Conservation (phyloP, 495 filamentous ascomycete genomes). For the Lophiostoma macrostomum region DNA sequence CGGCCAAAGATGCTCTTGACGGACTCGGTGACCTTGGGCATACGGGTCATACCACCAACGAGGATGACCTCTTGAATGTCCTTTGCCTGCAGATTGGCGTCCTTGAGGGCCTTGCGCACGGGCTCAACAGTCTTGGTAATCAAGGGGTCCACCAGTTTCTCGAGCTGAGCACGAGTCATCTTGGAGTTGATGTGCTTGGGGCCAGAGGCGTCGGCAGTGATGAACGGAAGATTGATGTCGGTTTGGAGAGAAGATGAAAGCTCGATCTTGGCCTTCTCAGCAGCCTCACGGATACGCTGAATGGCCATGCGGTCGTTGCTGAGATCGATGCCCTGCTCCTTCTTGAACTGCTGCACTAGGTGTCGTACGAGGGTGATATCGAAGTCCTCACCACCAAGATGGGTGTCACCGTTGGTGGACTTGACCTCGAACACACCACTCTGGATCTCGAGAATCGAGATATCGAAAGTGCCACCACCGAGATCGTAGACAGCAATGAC, state of each 20-base stretch:
- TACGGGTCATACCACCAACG: conserved; percentile 99
- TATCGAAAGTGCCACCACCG: conserved; percentile 98
- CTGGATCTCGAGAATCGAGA: conserved; percentile 95
- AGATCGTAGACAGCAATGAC: conserved; percentile 96
- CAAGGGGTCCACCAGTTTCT: conserved; percentile 86
- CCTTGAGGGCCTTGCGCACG: conserved; percentile 95
- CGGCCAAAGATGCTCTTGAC: conserved; percentile 98
- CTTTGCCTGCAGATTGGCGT: conserved; percentile 87
- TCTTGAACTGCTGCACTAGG: conserved; percentile 94
- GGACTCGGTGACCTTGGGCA: conserved; percentile 98
- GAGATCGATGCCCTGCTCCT: conserved; percentile 88
- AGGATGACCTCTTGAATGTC: conserved; percentile 99
- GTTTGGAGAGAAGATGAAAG: conserved; percentile 94
- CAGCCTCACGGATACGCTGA: conserved; percentile 97
- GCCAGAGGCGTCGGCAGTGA: conserved; percentile 89
- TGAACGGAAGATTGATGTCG: conserved; percentile 98
- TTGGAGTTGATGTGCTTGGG: conserved; percentile 98
- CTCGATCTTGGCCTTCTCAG: conserved; percentile 99
- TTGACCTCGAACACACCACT: conserved; percentile 98
- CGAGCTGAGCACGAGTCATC: conserved; percentile 89
- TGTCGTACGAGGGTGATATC: conserved; percentile 95
- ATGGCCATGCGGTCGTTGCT: conserved; percentile 96
- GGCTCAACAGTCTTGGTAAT: conserved; percentile 85
- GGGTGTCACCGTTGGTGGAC: conserved; percentile 97
- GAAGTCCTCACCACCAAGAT: conserved; percentile 97